Percentiles rank a stretch among this genome's conserved stretches.
phyloP scores from a whole-genome alignment of 2,329 filamentous ascomycete species.

The Pseudopithomyces maydicus region DNA sequence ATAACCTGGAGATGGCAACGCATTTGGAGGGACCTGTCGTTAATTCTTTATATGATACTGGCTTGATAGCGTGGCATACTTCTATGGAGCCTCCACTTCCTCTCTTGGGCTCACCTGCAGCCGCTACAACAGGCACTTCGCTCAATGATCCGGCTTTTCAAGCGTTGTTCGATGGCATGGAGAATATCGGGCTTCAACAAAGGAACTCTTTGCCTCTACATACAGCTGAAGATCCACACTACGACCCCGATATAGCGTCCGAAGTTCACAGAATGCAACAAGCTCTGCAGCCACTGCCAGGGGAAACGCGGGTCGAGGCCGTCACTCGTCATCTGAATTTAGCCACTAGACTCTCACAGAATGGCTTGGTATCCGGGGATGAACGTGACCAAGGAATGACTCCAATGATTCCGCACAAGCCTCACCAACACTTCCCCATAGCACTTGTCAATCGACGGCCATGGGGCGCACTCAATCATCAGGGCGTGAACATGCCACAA shows the following conservation, averaged over 20 bases:
- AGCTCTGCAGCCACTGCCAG: constrained; percentile 54
- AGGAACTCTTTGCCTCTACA: constrained; percentile 57
- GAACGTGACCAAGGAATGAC: constrained; percentile 63
- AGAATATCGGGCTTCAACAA: background rate
- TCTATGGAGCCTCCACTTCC: constrained; percentile 65
- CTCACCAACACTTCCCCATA: constrained; percentile 67
- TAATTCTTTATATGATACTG: constrained; percentile 75
- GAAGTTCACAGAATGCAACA: constrained; percentile 69
- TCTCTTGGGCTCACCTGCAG: constrained; percentile 57
- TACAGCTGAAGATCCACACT: constrained; percentile 64
- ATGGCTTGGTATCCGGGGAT: constrained; percentile 60
- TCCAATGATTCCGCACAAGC: constrained; percentile 65
- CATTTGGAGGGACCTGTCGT: constrained; percentile 79
- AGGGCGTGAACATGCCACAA: constrained; percentile 68
- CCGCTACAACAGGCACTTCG: constrained; percentile 34
- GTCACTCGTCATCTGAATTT: constrained; percentile 69
- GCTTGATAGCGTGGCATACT: constrained; percentile 73
- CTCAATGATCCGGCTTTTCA: constrained; percentile 37
- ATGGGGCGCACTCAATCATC: constrained; percentile 67
- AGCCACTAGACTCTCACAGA: constrained; percentile 56
- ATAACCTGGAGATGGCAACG: constrained; percentile 81
- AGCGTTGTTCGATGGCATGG: background rate
- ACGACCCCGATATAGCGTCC: constrained; percentile 64
- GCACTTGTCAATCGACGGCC: constrained; percentile 73
- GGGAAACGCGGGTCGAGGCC: constrained; percentile 62